phyloP scores from a whole-genome alignment of 2,329 filamentous ascomycete genomes.

The Alternaria triticina region DNA sequence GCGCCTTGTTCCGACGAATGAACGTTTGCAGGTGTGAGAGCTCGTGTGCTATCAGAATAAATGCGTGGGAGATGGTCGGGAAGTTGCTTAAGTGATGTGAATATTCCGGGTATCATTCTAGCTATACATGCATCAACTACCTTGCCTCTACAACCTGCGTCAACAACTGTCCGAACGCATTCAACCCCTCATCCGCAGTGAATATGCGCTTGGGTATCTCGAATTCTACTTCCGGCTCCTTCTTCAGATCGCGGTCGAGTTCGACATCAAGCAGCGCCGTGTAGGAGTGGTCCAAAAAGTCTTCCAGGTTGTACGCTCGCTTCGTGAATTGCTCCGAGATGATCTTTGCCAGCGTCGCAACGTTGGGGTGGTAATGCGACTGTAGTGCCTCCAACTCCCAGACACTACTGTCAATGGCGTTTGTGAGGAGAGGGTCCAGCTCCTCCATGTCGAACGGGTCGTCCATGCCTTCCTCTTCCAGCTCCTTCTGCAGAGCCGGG shows the following conservation, averaged over 20 bases:
- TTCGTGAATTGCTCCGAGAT: slow-evolving; percentile 98
- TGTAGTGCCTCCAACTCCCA: slow-evolving; percentile 95
- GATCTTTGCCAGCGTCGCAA: slow-evolving; percentile 91
- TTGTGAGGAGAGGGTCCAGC: slow-evolving; percentile 80
- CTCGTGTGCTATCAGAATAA: neutral
- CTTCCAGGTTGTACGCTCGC: slow-evolving; percentile 90
- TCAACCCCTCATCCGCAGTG: slow-evolving; percentile 46
- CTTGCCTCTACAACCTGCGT: slow-evolving; percentile 36
- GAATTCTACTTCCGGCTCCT: slow-evolving; percentile 86
- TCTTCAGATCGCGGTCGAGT: slow-evolving; percentile 81
- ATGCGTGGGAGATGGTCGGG: neutral
- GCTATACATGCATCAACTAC: slow-evolving; percentile 14
- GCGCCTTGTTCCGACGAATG: neutral
- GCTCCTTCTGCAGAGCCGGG: slow-evolving; percentile 61
- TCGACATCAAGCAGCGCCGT: slow-evolving; percentile 85
- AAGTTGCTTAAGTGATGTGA: neutral
- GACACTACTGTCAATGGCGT: slow-evolving; percentile 87
- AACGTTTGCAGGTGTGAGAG: neutral
- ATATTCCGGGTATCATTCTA: slow-evolving; percentile 9
- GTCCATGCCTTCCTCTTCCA: slow-evolving; percentile 67
- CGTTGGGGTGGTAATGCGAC: slow-evolving; percentile 95
- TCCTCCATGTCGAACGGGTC: slow-evolving; percentile 83
- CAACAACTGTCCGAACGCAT: slow-evolving; percentile 40
- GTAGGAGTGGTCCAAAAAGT: slow-evolving; percentile 96
- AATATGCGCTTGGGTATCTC: slow-evolving; percentile 91